Base-by-base conservation (phyloP, 2,329 filamentous ascomycete genomes). In the Tolypocladium nubicola region DNA sequence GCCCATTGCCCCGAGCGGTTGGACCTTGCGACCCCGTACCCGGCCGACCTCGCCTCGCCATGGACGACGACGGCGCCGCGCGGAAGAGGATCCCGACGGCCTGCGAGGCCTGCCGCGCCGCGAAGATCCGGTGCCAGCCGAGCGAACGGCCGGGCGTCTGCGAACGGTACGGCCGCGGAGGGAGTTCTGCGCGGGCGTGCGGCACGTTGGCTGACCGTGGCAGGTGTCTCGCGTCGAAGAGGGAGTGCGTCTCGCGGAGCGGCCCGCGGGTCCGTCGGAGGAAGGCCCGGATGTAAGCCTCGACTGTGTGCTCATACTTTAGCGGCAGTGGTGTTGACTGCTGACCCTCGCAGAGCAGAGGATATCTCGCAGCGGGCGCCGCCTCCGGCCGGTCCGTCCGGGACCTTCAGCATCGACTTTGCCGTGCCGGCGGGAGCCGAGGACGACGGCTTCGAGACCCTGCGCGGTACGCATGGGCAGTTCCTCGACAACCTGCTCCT, bases 391-490 rank as follows among this genome's bases (percentile, higher is more conserved):
- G 70, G 71, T 3, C 74, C 75, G 0, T 75, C 76, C 61, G 76
- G 76, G 70, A 81, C 75, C 19, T 80, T 81, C 64, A 78, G 73
- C 62, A 79, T 80, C 64, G 75, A 82, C 68, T 79, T 80, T 64
- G 71, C 74, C 56, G 72, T 82, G 63, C 69, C 75, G 0, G 68
- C 66, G 7, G 68, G 65, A 39, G 66, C 73, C 7, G 73, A 78
- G 11, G 67, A 69, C 26, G 70, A 73, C 53, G 68, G 68, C 58
- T 70, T 80, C 40, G 75, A 79, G 26, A 63, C 63, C 1, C 67
- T 83, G 7, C 71, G 75, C 9, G 70, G 73, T 23, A 67, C 68
- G 1, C 79, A 82, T 59, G 71, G 72, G 43, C 62, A 62, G 5
- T 72, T 69, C 59, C 62, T 82, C 35, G 73, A 77, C n/a, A 63